Percentiles rank a stretch among this genome's conserved stretches.
Evolutionary conservation across 2,329 filamentous ascomycete species (phyloP).

Genomic region (Trichoderma sp.): DNA sequence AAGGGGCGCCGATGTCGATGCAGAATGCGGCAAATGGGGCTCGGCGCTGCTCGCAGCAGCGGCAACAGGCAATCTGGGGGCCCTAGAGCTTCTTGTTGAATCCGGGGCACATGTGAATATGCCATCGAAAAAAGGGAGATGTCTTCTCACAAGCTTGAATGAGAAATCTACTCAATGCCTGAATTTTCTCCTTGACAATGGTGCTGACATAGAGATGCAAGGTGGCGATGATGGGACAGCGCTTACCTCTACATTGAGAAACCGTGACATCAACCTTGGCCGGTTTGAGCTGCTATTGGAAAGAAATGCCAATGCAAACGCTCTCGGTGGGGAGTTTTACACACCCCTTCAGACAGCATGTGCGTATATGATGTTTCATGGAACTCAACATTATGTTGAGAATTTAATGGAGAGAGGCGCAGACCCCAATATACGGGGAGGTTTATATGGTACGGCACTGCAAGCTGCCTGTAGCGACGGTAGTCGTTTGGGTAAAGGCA

Average conservation of each 20-base stretch:
- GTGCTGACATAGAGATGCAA: not conserved
- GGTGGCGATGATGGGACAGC: not conserved
- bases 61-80: accelerated
- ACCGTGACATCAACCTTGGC: accelerated
- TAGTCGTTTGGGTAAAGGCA: too few relatives aligned
- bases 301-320: not conserved
- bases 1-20: not conserved
- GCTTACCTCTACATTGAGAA: not conserved
- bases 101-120: not conserved
- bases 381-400: not conserved
- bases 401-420: not conserved
- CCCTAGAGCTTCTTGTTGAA: not conserved
- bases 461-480: too few relatives aligned
- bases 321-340: not conserved
- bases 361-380: too few relatives aligned
- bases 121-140: not conserved
- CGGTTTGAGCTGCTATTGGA: not conserved
- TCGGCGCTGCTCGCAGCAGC: not conserved
- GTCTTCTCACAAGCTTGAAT: not conserved
- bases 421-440: not conserved
- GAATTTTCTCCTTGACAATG: not conserved
- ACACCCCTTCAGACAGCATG: not conserved
- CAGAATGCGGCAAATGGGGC: not conserved
- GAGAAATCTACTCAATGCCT: accelerated
- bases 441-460: not conserved